A percentile compares a stretch with the other conserved stretches of the same genome.
Conservation (phyloP, 345 rosid genomes). For the Brassica cretica region DNA sequence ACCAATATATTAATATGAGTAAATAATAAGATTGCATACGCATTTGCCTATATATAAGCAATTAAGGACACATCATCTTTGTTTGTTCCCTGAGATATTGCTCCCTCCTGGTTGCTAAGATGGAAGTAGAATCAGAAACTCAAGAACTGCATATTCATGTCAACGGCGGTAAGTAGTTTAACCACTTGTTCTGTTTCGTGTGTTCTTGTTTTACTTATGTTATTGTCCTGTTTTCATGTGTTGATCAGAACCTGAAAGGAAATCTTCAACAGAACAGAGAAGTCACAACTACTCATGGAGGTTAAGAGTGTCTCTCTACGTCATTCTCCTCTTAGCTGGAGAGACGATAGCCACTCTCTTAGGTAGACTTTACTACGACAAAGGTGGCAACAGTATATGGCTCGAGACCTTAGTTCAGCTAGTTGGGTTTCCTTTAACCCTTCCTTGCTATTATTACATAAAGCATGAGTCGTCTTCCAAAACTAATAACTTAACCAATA, state of each 20-base stretch:
- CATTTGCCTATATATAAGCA: constrained; percentile 19
- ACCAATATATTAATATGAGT: background rate
- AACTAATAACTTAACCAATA: background rate
- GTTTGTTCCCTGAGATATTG: constrained; percentile 30
- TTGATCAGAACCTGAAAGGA: constrained; percentile 21
- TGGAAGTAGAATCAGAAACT: constrained; percentile 39
- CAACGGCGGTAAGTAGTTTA: constrained; percentile 24
- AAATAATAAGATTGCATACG: constrained; percentile 1
- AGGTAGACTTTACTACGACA: constrained; percentile 53
- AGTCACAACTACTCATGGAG: constrained; percentile 32
- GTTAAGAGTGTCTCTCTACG: constrained; percentile 41
- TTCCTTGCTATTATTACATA: constrained; percentile 45
- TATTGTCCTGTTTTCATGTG: constrained; percentile 22
- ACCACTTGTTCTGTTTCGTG: background rate
- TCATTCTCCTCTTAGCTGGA: constrained; percentile 41
- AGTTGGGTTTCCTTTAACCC: constrained; percentile 51
- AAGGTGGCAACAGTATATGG: constrained; percentile 65
- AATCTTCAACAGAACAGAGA: constrained; percentile 11
- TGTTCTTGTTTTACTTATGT: constrained; percentile 3
- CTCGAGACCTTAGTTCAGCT: constrained; percentile 49
- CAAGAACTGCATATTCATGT: constrained; percentile 37
- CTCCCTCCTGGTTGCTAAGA: constrained; percentile 6
- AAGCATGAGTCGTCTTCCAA: constrained; percentile 20
- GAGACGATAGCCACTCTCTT: constrained; percentile 48
- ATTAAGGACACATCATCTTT: constrained; percentile 33